Evolutionary conservation across 768 basidiomycete genomes (phyloP).

Genomic region (Boletus rubropictus): DNA sequence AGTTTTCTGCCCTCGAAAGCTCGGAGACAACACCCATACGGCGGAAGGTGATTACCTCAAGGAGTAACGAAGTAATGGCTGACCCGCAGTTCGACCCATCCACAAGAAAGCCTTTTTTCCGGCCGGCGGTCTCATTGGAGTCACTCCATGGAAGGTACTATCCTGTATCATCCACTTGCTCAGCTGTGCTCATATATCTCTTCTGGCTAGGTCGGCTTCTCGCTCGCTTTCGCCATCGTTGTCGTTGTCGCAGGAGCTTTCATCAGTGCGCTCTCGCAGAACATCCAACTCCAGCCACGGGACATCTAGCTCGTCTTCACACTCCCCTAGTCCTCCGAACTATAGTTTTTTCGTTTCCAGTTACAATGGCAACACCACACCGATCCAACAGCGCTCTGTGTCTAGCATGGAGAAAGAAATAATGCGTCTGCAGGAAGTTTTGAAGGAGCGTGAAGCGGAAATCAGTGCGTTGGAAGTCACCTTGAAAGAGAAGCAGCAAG

Average conservation of each 20-base stretch:
- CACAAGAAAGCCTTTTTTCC: slow-evolving; percentile 75
- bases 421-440: slow-evolving; percentile 88
- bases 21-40: slow-evolving; percentile 43
- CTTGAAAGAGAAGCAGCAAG: slow-evolving; percentile 36
- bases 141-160: slow-evolving; percentile 80
- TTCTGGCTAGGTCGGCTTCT: slow-evolving; percentile 67
- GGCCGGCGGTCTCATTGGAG: slow-evolving; percentile 80
- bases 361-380: slow-evolving; percentile 21
- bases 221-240: slow-evolving; percentile 91
- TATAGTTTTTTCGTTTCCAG: slow-evolving; percentile 53
- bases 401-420: slow-evolving; percentile 90
- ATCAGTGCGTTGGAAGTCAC: slow-evolving; percentile 66
- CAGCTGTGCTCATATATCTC: slow-evolving; percentile 8
- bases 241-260: slow-evolving; percentile 97
- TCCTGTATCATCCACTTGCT: slow-evolving; percentile 4
- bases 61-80: slow-evolving; percentile 40
- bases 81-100: slow-evolving; percentile 48
- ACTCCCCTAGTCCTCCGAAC: slow-evolving; percentile 54
- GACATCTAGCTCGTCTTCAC: slow-evolving; percentile 60
- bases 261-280: slow-evolving; percentile 82
- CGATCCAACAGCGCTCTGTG: slow-evolving; percentile 64
- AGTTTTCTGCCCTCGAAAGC: slow-evolving; percentile 37
- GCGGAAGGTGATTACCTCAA: slow-evolving; percentile 48
- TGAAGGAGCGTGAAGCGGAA: slow-evolving; percentile 89
- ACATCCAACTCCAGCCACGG: slow-evolving; percentile 71